Evolutionary conservation across 768 basidiomycete genomes (phyloP).

Genomic region (Postia placenta): DNA sequence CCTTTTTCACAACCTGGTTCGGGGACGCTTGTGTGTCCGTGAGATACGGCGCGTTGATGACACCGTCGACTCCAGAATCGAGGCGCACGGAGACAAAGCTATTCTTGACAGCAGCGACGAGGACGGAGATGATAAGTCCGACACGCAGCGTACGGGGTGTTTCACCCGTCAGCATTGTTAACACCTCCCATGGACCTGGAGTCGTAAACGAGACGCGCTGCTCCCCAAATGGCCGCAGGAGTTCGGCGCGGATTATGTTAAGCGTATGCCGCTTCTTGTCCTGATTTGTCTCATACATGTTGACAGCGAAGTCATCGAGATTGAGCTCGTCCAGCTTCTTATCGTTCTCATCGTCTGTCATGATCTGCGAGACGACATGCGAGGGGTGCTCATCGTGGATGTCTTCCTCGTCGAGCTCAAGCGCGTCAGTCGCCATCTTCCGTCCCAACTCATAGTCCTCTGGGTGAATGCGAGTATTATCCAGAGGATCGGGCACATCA

Average conservation of each 20-base stretch:
- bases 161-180: constrained; percentile 96
- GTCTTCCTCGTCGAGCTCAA: constrained; percentile 98
- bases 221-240: constrained; percentile 78
- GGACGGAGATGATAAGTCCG: constrained; percentile 78
- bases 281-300: constrained; percentile 76
- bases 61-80: constrained; percentile 91
- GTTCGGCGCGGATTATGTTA: constrained; percentile 81
- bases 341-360: constrained; percentile 74
- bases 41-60: constrained; percentile 57
- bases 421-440: constrained; percentile 96
- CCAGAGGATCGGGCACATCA: constrained; percentile 82
- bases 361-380: constrained; percentile 78
- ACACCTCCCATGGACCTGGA: constrained; percentile 71
- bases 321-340: constrained; percentile 86
- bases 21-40: constrained; percentile 38
- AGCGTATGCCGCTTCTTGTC: constrained; percentile 88
- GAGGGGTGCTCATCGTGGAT: constrained; percentile 90
- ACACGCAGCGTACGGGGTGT: constrained; percentile 68
- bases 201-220: constrained; percentile 55
- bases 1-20: constrained; percentile 56
- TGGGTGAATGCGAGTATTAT: constrained; percentile 93
- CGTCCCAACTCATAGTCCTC: constrained; percentile 97
- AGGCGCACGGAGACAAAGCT: constrained; percentile 61
- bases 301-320: constrained; percentile 93
- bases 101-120: constrained; percentile 50